A percentile compares a stretch with the other conserved stretches of the same genome.
phyloP scores from a whole-genome alignment of 148 eudicot species.

The Polygonum maritimum region DNA sequence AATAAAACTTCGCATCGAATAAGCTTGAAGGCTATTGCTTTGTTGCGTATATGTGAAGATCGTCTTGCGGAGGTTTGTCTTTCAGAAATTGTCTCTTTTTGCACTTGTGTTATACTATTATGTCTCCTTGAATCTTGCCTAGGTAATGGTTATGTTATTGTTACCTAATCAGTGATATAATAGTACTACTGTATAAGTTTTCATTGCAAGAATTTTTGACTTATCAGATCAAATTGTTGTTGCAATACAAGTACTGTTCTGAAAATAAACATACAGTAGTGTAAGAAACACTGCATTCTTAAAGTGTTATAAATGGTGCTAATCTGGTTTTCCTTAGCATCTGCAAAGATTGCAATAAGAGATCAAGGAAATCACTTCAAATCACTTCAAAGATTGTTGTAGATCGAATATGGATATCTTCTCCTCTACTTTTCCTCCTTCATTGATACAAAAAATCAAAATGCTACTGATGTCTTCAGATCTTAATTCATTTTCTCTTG shows the following conservation, averaged over 20 bases:
- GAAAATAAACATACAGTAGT: not conserved
- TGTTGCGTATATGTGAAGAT: constrained; percentile 95
- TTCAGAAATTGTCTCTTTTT: constrained; percentile 9
- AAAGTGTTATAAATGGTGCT: not conserved
- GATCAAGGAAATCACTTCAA: not conserved
- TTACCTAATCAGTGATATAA: not conserved
- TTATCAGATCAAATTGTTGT: not conserved
- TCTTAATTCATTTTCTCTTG: not conserved
- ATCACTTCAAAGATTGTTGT: not conserved
- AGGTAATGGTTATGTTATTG: not conserved
- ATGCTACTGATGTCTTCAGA: not conserved
- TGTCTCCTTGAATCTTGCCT: not conserved
- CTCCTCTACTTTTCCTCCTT: not conserved
- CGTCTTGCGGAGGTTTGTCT: constrained; percentile 95
- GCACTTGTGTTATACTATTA: not conserved
- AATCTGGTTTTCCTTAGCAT: not conserved
- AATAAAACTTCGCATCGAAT: constrained; percentile 90
- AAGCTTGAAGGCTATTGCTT: constrained; percentile 97
- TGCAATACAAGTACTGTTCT: not conserved
- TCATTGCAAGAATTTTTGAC: not conserved
- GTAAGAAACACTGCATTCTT: not conserved
- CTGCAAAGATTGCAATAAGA: not conserved
- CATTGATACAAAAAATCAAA: not conserved
- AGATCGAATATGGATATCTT: not conserved
- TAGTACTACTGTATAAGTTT: not conserved